Evolutionary conservation across 495 filamentous ascomycete species (phyloP).

Genomic region (Platismatia glauca): DNA sequence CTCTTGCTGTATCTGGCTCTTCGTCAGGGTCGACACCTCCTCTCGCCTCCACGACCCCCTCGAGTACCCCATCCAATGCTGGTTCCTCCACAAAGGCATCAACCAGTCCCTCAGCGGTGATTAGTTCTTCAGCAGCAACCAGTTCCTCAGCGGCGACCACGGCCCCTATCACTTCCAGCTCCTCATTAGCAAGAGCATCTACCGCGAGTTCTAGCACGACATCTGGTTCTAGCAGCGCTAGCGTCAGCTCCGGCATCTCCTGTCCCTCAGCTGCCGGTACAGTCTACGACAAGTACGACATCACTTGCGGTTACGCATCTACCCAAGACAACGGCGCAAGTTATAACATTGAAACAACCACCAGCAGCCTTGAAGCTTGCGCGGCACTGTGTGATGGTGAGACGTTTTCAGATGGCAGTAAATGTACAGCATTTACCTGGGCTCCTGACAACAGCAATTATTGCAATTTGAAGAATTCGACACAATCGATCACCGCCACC

Average conservation of each 20-base stretch:
- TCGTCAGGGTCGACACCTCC: neutral
- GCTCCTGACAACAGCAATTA: neutral
- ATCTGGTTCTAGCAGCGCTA: neutral
- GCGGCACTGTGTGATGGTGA: neutral
- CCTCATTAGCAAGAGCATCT: neutral
- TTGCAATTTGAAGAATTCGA: neutral
- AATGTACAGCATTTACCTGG: neutral
- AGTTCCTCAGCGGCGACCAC: neutral
- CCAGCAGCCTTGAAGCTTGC: neutral
- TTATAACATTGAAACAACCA: neutral
- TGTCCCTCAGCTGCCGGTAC: conserved; percentile 1
- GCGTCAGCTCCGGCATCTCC: neutral
- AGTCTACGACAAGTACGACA: neutral
- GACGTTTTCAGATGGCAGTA: neutral
- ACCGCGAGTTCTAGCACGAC: neutral
- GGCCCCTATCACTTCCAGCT: neutral
- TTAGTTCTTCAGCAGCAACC: neutral
- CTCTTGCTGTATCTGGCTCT: neutral
- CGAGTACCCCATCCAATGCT: neutral
- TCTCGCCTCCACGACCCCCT: neutral
- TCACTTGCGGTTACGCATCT: neutral
- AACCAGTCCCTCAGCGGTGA: neutral
- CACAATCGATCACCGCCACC: neutral
- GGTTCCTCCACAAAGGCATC: too few species aligned
- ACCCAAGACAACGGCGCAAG: neutral